Conservation (phyloP, 768 basidiomycete species). For the Pisolithus sp. region DNA sequence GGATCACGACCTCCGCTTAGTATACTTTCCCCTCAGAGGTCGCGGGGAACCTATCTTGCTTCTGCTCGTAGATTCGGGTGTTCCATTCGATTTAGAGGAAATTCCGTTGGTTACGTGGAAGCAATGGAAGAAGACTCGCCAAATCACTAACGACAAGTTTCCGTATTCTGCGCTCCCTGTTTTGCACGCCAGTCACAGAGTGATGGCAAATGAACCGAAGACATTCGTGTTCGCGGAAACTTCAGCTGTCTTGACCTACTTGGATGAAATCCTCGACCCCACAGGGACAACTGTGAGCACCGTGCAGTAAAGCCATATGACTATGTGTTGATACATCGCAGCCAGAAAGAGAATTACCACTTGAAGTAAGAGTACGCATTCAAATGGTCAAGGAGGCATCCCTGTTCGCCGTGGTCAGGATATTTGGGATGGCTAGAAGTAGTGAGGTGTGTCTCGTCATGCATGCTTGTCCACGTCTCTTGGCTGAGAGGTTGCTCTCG, state of each 20-base stretch:
- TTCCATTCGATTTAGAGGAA: slow-evolving; percentile 16
- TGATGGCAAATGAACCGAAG: not conserved
- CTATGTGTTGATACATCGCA: not conserved
- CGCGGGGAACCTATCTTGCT: slow-evolving; percentile 22
- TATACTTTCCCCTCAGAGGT: slow-evolving; percentile 17
- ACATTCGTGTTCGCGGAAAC: slow-evolving; percentile 20
- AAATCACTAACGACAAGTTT: slow-evolving; percentile 14
- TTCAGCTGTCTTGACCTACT: slow-evolving; percentile 17
- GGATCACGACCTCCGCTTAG: slow-evolving; percentile 14
- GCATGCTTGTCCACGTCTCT: too few relatives aligned
- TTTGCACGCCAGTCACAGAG: slow-evolving; percentile 14
- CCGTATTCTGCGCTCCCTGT: slow-evolving; percentile 22
- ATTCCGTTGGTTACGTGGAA: slow-evolving; percentile 12
- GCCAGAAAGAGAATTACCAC: slow-evolving; percentile 1
- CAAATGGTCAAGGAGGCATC: slow-evolving; percentile 10
- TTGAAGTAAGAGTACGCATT: slow-evolving; percentile 3
- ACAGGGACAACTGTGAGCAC: slow-evolving; percentile 10
- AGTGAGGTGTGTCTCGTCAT: slow-evolving; percentile 3
- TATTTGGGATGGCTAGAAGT: slow-evolving; percentile 1
- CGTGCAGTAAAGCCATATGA: not conserved
- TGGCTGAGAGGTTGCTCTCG: not conserved
- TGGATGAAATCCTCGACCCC: slow-evolving; percentile 16
- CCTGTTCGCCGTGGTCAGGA: slow-evolving; percentile 4
- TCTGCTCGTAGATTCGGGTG: slow-evolving; percentile 20
- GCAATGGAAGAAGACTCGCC: slow-evolving; percentile 9